These are phyloP conservation scores for Cercospora sp. DNA, from an alignment of 2,329 filamentous ascomycete genomes.

Conservation along the genomic window DNA sequence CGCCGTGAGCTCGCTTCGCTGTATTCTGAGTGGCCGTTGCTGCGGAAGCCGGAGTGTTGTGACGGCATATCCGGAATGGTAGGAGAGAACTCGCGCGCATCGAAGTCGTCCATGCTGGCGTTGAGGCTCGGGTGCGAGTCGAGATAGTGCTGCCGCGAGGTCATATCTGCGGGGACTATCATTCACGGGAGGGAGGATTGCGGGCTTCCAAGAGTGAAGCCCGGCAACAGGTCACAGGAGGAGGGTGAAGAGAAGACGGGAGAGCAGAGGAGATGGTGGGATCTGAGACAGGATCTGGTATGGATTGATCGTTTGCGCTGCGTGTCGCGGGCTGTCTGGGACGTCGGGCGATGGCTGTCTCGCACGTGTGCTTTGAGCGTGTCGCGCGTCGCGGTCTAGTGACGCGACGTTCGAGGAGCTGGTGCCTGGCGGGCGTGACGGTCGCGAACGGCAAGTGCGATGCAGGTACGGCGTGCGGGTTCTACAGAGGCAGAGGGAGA, in stretches of 20 bases:
- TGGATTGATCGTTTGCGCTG: conserved; percentile 15
- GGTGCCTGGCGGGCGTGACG: conserved; percentile 3
- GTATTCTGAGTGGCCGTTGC: conserved; percentile 46
- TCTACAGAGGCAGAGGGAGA: conserved; percentile 1
- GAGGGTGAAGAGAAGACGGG: conserved; percentile 3
- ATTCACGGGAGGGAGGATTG: conserved; percentile 16
- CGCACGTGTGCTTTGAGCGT: conserved; percentile 16
- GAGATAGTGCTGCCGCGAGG: conserved; percentile 27
- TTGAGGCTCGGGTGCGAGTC: conserved; percentile 58
- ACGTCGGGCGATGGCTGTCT: conserved; percentile 2
- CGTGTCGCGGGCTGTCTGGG: conserved; percentile 5
- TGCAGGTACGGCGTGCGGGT: conserved; percentile 2
- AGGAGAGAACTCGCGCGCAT: conserved; percentile 54
- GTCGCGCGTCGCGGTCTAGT: conserved; percentile 12
- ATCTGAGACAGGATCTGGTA: conserved; percentile 17
- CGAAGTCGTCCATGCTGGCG: conserved; percentile 64
- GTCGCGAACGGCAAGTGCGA: conserved; percentile 1
- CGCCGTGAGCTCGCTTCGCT: conserved; percentile 51
- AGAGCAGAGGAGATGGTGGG: conserved; percentile 7
- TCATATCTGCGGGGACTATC: conserved; percentile 25
- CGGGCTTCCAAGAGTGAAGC: conserved; percentile 17
- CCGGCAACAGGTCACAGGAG: conserved; percentile 1
- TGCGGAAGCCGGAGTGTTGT: conserved; percentile 64
- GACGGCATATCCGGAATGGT: conserved; percentile 58
- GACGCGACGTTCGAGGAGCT: conserved; percentile 5